Evolutionary conservation across 1,284 basidiomycete species (phyloP), one percentile per base, ranked within the genome.

Genomic region (Apiotrichum domesticum): DNA sequence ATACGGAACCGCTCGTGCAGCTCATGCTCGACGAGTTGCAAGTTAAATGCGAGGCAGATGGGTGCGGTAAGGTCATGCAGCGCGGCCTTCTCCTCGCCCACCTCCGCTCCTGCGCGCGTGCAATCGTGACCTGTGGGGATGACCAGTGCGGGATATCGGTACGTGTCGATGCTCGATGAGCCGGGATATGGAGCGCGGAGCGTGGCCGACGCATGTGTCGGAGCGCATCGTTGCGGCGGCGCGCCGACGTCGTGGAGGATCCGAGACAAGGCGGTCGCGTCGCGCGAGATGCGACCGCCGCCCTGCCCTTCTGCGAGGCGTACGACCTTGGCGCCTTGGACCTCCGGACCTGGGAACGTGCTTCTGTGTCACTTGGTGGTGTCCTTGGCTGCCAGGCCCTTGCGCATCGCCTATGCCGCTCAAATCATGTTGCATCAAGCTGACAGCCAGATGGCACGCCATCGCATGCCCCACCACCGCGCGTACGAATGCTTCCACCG

Each of bases 21-120:
- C 63, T 71, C 46, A 84, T 93, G 66, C 87, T 91, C 42, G 88
- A 92, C 63, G 90, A 92, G 76, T 79, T 93, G 44, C 58, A 83
- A 34, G 88, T 92, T 0, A 82, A 85, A 66, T 92, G 90, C 72
- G 79, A 82, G 1, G 65, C 66, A 5, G 65, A 66, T 8, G 68
- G 55, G 3, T 92, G 89, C 70, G 69, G 74, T 4, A 74, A 83
- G 69, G 84, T 82, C 11, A 84, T 83, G 66, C 85, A 92, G 71
- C 78, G 89, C 35, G 86, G 87, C 60, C 72, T 85, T n/a, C 75
- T 90, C 15, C 76, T 81, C 2, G 65, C 78, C 0, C 89, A 92
- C 69, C 67, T 88, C 50, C 79, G 79, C 54, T 82, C 84, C 3
- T 92, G 90, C 65, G 73, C 75, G 52, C 87, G 80, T 64, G 77